Base-by-base conservation (phyloP, 805 yeast genomes). In the Martiniozyma abietophila region DNA sequence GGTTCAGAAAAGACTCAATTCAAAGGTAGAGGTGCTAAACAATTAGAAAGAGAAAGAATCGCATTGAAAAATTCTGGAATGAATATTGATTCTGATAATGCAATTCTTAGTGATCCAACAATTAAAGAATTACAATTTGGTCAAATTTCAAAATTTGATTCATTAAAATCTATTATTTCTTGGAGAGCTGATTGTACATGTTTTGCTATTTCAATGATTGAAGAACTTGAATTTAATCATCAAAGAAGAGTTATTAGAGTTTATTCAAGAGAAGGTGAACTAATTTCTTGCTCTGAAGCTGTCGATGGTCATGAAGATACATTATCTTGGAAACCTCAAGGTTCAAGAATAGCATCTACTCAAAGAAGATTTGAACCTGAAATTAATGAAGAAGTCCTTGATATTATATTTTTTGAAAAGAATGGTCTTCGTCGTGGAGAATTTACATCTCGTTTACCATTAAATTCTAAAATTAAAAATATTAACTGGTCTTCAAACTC, bases 101-200 rank as follows among this genome's bases (percentile, higher is more conserved):
- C 69, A 2, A 62, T 62, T 12, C 54, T 80, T 39, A 67, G 83
- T 57, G 98, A 92, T 56, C 98, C 97, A 19, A 92, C 98, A 0
- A 78, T 89, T 58, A 71, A 74, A 24, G 71, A 68, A 43, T 70
- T 76, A 4, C 94, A 89, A 48, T 57, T 64, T 23, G 97, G 97
- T 28, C 61, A 61, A 0, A 45, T 73, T 6, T 69, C 85, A 2
- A 52, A 52, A 0, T 63, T 64, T 47, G 96, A 89, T 51, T 53
- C 59, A 8, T 52, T 53, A 11, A 38, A 53, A 4, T 62, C 62
- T 6, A 55, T 60, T 29, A 69, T 92, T 12, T 76, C 95, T 27
- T 92, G 99, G 99, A 73, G 98, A 50, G 96, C 96, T 11, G 98
- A 92, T 53, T 81, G 95, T 49, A 88, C 82, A 44, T 86, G 60